A percentile compares a stretch with the other conserved stretches of the same genome.
phyloP scores from a whole-genome alignment of 345 rosid species.

The Kandelia obovata region DNA sequence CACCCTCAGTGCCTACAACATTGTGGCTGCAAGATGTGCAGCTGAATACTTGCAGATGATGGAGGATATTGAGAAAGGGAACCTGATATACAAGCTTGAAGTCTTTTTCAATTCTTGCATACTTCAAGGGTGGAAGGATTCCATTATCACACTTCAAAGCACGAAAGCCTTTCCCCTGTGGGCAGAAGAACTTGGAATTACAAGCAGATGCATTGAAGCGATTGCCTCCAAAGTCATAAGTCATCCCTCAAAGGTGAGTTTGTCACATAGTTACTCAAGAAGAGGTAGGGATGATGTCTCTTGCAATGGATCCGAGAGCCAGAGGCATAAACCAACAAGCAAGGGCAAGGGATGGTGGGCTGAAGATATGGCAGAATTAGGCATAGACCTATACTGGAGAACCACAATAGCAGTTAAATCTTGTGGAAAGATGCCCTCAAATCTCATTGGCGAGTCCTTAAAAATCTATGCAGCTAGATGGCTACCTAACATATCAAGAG shows the following conservation, averaged over 20 bases:
- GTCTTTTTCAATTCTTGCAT: conserved; percentile 87
- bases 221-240: conserved; percentile 64
- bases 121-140: conserved; percentile 89
- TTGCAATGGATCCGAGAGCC: conserved; percentile 62
- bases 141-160: conserved; percentile 74
- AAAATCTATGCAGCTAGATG: conserved; percentile 77
- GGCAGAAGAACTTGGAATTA: conserved; percentile 88
- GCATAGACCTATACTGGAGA: conserved; percentile 91
- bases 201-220: conserved; percentile 81
- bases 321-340: conserved; percentile 35
- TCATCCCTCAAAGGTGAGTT: conserved; percentile 70
- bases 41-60: conserved; percentile 93
- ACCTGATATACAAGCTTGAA: conserved; percentile 84
- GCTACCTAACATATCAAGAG: conserved; percentile 66
- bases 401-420: conserved; percentile 83
- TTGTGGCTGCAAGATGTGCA: conserved; percentile 81
- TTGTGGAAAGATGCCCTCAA: conserved; percentile 61
- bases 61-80: conserved; percentile 96
- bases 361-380: conserved; percentile 86
- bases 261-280: conserved; percentile 84
- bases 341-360: conserved; percentile 96
- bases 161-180: conserved; percentile 69
- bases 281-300: conserved; percentile 68
- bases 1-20: conserved; percentile 89
- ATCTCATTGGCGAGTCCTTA: conserved; percentile 76